A percentile compares a stretch with the other conserved stretches of the same genome.
phyloP scores from a whole-genome alignment of 176 grass and related monocot genomes.

The sorghum (Sorghum bicolor) region Sorghum_bicolor_NCBIv3 NC_012873.2:53672001-53672500 shows the following conservation, averaged over 20 bases:
- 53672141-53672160: neutral
- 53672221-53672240: neutral
- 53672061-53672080: neutral
- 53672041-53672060: neutral
- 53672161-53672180: neutral
- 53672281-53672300: neutral
- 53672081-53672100: neutral
- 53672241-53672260: too few species aligned
- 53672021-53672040: neutral
- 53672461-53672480: too few species aligned
- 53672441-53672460: neutral
- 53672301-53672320: neutral
- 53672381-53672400: neutral
- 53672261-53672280: neutral
- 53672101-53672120: conserved; percentile 5
- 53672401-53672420: neutral
- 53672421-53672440: neutral
- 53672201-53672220: neutral
- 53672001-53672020: neutral
- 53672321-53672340: neutral
- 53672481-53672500: neutral
- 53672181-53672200: neutral
- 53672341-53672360: neutral
- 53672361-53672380: neutral
- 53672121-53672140: neutral